Percentiles rank a stretch among this genome's conserved stretches.
These are phyloP conservation scores for Vinca minor DNA, from an alignment of 257 asterid genomes.

Conservation along the genomic window DNA sequence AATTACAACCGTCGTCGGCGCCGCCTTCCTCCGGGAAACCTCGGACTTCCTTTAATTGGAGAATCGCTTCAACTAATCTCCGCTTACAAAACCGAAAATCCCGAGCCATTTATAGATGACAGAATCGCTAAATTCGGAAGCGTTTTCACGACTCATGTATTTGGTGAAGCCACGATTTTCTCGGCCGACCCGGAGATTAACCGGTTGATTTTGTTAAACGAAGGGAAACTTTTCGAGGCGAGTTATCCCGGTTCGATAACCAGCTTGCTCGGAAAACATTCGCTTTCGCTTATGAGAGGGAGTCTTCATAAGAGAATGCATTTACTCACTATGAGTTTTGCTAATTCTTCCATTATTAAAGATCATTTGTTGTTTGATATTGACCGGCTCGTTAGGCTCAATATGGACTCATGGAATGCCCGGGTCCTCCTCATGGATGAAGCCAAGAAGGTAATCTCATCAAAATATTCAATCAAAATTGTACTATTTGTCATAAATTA, in stretches of 20 bases:
- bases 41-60: constrained; percentile 81
- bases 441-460: constrained; percentile 99
- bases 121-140: constrained; percentile 67
- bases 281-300: constrained; percentile 83
- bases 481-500: too few relatives aligned
- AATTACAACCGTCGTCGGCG: constrained; percentile 34
- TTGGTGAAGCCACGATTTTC: constrained; percentile 88
- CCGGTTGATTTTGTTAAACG: constrained; percentile 80
- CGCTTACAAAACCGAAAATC: constrained; percentile 90
- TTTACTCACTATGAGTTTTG: constrained; percentile 82
- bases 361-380: constrained; percentile 74
- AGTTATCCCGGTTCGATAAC: constrained; percentile 92
- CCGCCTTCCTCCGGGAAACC: constrained; percentile 84
- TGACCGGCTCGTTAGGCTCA: constrained; percentile 82
- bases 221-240: constrained; percentile 85
- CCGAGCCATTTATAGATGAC: constrained; percentile 90
- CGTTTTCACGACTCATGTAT: constrained; percentile 81
- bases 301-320: constrained; percentile 81
- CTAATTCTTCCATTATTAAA: constrained; percentile 62
- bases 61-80: constrained; percentile 88
- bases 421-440: constrained; percentile 87
- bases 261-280: constrained; percentile 72
- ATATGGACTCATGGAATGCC: constrained; percentile 74
- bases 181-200: constrained; percentile 89
- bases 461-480: too few relatives aligned